A percentile compares a stretch with the other conserved stretches of the same genome.
phyloP scores from a whole-genome alignment of 108 stramenopile species.

The Bacterosira constricta region DNA sequence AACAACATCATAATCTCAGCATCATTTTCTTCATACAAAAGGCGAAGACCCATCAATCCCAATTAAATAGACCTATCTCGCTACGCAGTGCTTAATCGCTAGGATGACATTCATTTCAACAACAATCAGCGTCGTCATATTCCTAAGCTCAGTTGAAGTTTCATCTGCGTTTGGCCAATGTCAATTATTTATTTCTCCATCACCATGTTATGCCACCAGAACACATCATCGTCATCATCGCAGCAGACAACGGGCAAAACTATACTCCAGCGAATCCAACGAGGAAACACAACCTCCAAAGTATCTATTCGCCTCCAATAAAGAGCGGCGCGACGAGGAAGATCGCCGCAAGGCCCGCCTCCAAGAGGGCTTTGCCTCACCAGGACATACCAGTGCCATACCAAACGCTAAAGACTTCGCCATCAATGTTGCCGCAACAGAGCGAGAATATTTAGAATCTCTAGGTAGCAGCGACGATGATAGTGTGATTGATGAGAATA shows the following conservation, averaged over 20 bases:
- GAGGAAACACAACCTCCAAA: background rate
- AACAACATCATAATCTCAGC: no score
- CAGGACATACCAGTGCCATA: conserved; percentile 76
- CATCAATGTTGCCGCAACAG: conserved; percentile 62
- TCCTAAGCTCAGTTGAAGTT: background rate
- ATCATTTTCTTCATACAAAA: no score
- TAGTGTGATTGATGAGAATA: conserved; percentile 49
- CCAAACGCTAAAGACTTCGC: conserved; percentile 64
- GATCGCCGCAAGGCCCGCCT: conserved; percentile 57
- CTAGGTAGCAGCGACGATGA: conserved; percentile 41
- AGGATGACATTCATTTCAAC: background rate
- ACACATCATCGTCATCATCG: background rate
- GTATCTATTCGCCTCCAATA: conserved; percentile 32
- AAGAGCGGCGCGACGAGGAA: conserved; percentile 76
- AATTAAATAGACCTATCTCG: no score
- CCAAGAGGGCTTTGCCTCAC: conserved; percentile 60
- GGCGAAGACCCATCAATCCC: no score
- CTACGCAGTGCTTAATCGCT: no score
- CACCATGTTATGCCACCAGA: background rate
- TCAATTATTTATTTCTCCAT: background rate
- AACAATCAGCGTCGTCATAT: background rate
- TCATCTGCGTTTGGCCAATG: background rate
- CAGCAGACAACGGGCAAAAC: background rate
- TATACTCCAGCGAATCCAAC: background rate
- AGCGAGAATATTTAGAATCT: conserved; percentile 64